A percentile compares a stretch with the other conserved stretches of the same genome.
Evolutionary conservation across 805 yeast genomes (phyloP).

Genomic region (Tetrapisispora fleetii): DNA sequence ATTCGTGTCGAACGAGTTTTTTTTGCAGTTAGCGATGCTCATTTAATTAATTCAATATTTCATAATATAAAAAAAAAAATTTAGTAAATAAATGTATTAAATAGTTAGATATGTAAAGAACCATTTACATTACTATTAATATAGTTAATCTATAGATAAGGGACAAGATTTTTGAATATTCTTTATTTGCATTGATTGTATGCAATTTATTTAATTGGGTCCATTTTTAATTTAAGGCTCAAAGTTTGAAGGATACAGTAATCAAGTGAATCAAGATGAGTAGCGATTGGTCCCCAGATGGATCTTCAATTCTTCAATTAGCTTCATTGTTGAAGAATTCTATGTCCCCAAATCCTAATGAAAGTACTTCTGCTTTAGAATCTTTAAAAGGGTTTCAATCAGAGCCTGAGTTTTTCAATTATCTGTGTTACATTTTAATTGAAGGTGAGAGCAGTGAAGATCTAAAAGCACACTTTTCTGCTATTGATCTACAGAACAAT

Average conservation of each 20-base stretch:
- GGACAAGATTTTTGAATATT: too few relatives aligned
- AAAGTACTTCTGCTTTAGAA: slow-evolving; percentile 58
- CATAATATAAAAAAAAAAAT: too few relatives aligned
- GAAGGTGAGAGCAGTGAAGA: slow-evolving; percentile 42
- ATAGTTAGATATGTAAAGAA: too few relatives aligned
- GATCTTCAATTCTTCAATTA: slow-evolving; percentile 51
- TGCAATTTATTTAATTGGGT: too few relatives aligned
- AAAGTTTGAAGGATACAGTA: not conserved
- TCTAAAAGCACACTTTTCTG: slow-evolving; percentile 13
- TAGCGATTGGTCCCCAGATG: slow-evolving; percentile 55
- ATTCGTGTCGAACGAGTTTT: too few relatives aligned
- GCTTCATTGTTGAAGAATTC: slow-evolving; percentile 61
- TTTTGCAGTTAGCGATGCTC: too few relatives aligned
- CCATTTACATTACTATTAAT: too few relatives aligned
- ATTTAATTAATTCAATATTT: too few relatives aligned
- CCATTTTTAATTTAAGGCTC: not conserved
- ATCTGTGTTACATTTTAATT: slow-evolving; percentile 61
- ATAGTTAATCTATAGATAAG: too few relatives aligned
- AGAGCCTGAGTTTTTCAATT: slow-evolving; percentile 74
- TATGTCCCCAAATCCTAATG: slow-evolving; percentile 45
- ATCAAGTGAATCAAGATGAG: not conserved
- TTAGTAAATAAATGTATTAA: too few relatives aligned
- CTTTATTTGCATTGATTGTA: too few relatives aligned
- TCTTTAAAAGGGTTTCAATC: slow-evolving; percentile 59
- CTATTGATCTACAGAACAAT: slow-evolving; percentile 17